phyloP scores from a whole-genome alignment of 1,139 yeast genomes.

The Groenewaldozyma sp. region DNA sequence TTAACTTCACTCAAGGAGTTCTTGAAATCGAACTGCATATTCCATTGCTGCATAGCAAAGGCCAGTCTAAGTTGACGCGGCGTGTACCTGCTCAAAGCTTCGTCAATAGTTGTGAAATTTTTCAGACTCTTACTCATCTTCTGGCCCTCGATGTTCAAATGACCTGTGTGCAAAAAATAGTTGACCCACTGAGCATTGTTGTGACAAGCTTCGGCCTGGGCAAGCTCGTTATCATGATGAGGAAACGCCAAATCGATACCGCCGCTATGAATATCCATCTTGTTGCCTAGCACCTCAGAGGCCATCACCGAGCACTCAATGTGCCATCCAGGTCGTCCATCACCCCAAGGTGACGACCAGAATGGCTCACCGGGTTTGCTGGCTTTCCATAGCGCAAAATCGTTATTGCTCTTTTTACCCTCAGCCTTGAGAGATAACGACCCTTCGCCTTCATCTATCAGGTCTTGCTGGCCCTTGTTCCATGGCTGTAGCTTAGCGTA shows the following conservation, averaged over 20 bases:
- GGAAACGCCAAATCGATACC: slow-evolving; percentile 98
- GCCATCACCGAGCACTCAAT: slow-evolving; percentile 99
- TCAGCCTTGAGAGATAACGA: slow-evolving; percentile 49
- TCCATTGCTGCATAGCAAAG: slow-evolving; percentile 90
- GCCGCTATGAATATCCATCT: slow-evolving; percentile 93
- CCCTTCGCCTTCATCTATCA: slow-evolving; percentile 95
- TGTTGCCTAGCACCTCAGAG: slow-evolving; percentile 69
- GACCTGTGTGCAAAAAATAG: slow-evolving; percentile 94
- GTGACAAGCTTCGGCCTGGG: slow-evolving; percentile 91
- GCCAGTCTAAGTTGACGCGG: slow-evolving; percentile 82
- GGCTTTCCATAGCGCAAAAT: slow-evolving; percentile 95
- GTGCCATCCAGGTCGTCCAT: slow-evolving; percentile 99
- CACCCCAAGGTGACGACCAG: slow-evolving; percentile 95
- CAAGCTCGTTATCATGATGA: slow-evolving; percentile 97
- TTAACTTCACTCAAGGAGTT: slow-evolving; percentile 70
- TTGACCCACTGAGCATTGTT: slow-evolving; percentile 93
- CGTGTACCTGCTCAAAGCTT: slow-evolving; percentile 63
- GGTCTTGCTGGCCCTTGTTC: slow-evolving; percentile 83
- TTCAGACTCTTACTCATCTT: slow-evolving; percentile 94
- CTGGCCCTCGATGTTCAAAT: slow-evolving; percentile 94
- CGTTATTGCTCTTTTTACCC: slow-evolving; percentile 65
- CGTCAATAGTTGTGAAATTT: slow-evolving; percentile 89
- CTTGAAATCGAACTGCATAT: slow-evolving; percentile 84
- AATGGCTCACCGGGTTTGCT: slow-evolving; percentile 96
- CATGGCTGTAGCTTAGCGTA: slow-evolving; percentile 98